A percentile compares a stretch with the other conserved stretches of the same genome.
Evolutionary conservation across 2,329 filamentous ascomycete species (phyloP).

Genomic region (Ophiostoma ulmi): DNA sequence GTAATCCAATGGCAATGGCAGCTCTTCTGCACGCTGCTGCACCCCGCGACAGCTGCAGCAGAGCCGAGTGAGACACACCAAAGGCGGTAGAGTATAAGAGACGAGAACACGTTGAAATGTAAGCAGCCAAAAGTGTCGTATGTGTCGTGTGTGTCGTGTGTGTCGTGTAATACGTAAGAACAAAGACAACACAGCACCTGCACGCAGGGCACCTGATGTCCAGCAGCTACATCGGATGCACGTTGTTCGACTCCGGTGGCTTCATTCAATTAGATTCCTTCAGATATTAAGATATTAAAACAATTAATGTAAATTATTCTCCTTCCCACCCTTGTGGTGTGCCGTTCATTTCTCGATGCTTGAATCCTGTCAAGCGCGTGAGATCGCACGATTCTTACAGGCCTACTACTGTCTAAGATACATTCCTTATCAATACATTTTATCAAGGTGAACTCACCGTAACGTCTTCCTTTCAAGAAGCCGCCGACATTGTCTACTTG

Average conservation of each 20-base stretch:
- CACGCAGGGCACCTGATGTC: background rate
- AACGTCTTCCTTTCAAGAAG: background rate
- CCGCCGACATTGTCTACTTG: constrained; percentile 1
- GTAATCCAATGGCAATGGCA: background rate
- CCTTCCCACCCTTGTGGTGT: background rate
- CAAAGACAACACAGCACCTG: constrained; percentile 9
- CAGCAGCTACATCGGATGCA: constrained; percentile 1
- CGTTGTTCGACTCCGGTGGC: background rate
- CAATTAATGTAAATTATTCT: background rate
- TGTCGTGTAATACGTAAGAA: background rate
- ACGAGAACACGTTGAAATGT: background rate
- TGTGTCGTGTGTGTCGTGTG: background rate
- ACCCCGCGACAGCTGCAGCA: constrained; percentile 6
- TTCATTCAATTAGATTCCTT: too few species aligned
- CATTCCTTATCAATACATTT: background rate
- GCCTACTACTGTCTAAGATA: too few species aligned
- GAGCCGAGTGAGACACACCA: background rate
- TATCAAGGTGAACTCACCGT: constrained; percentile 3
- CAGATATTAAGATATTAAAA: too few species aligned
- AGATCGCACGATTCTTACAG: background rate
- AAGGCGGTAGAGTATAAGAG: background rate
- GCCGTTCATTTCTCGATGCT: background rate
- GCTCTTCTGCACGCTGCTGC: constrained; percentile 2
- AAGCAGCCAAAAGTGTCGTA: background rate
- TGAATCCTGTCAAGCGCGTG: background rate